These are phyloP conservation scores for Kuraishia capsulata DNA, from an alignment of 805 yeast genomes.

Conservation along the genomic window DNA sequence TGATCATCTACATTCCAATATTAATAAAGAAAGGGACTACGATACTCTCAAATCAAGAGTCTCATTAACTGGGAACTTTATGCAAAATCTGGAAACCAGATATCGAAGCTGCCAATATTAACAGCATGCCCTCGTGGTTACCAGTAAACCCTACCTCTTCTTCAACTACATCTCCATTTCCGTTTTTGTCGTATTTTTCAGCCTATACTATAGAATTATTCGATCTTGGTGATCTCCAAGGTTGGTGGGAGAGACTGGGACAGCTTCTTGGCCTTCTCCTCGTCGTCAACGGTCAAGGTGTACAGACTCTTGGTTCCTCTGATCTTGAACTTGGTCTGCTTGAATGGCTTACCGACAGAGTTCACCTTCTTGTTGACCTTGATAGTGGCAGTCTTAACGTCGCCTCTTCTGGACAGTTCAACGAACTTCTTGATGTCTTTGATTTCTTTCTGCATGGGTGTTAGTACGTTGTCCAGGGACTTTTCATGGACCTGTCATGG, in stretches of 20 bases:
- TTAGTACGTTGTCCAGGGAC: slow-evolving; percentile 13
- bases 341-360: slow-evolving; percentile 74
- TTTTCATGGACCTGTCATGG: too few species aligned
- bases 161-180: neutral
- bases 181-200: neutral
- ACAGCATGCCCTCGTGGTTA: too few species aligned
- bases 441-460: slow-evolving; percentile 44
- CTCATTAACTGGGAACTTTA: too few species aligned
- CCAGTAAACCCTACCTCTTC: too few species aligned
- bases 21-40: too few species aligned
- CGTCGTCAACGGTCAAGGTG: slow-evolving; percentile 93
- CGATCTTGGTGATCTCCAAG: slow-evolving; percentile 50
- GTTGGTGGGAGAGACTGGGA: slow-evolving; percentile 96
- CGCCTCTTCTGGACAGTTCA: slow-evolving; percentile 93
- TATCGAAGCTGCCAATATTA: too few species aligned
- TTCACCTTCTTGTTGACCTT: slow-evolving; percentile 83
- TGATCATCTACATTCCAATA: too few species aligned
- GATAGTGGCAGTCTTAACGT: slow-evolving; percentile 87
- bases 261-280: slow-evolving; percentile 95
- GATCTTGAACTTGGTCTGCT: slow-evolving; percentile 98
- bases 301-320: slow-evolving; percentile 93
- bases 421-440: slow-evolving; percentile 96
- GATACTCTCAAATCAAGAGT: too few species aligned
- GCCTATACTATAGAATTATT: slow-evolving; percentile 6
- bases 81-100: too few species aligned